These are phyloP conservation scores for Ophiocordyceps polyrhachis-furcata DNA, from an alignment of 2,329 filamentous ascomycete species.

Conservation along the genomic window DNA sequence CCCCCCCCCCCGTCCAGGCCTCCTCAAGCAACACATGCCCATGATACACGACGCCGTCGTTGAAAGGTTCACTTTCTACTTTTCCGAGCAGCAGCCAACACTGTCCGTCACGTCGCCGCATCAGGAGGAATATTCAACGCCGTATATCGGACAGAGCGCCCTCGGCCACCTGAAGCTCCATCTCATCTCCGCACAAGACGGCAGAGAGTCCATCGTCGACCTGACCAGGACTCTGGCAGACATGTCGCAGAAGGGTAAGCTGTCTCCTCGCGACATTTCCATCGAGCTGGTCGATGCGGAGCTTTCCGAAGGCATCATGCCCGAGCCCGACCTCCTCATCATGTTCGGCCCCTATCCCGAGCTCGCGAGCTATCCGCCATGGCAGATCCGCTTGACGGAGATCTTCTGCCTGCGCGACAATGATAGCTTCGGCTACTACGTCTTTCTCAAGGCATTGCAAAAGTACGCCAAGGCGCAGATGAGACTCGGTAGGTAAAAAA, in stretches of 20 bases:
- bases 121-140: slow-evolving; percentile 17
- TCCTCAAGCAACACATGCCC: slow-evolving; percentile 78
- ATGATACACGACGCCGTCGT: slow-evolving; percentile 64
- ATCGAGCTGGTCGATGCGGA: slow-evolving; percentile 78
- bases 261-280: slow-evolving; percentile 65
- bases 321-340: slow-evolving; percentile 77
- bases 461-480: slow-evolving; percentile 79
- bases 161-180: slow-evolving; percentile 39
- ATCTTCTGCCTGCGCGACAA: slow-evolving; percentile 70
- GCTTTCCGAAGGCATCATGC: slow-evolving; percentile 59
- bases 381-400: slow-evolving; percentile 88
- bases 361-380: slow-evolving; percentile 83
- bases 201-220: slow-evolving; percentile 84
- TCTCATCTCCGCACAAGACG: slow-evolving; percentile 73
- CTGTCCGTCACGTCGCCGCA: slow-evolving; percentile 37
- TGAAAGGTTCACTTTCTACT: slow-evolving; percentile 71
- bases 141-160: slow-evolving; percentile 10
- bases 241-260: slow-evolving; percentile 82
- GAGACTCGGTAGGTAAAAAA: slow-evolving; percentile 52
- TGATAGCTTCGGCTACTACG: slow-evolving; percentile 76
- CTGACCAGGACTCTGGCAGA: slow-evolving; percentile 84
- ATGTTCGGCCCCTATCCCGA: slow-evolving; percentile 72
- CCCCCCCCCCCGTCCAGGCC: slow-evolving; percentile 38
- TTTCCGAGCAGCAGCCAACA: slow-evolving; percentile 53
- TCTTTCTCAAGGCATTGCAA: slow-evolving; percentile 71